These are phyloP conservation scores for Davidsoniella neocaledoniae DNA, from an alignment of 2,329 filamentous ascomycete genomes.

Conservation along the genomic window DNA sequence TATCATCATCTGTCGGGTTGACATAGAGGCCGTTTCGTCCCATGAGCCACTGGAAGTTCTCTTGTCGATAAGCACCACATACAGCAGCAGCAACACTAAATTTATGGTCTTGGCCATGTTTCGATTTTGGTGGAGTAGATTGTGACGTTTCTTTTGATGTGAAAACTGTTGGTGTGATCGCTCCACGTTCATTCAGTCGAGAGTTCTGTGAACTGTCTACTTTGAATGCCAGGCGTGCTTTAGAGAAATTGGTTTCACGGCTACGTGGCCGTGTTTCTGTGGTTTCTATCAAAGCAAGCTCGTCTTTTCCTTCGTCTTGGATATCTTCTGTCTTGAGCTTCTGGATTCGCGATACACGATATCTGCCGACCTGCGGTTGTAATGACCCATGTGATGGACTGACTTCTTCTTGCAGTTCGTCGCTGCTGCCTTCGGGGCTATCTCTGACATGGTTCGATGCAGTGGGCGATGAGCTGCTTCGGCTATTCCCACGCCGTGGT, in stretches of 20 bases:
- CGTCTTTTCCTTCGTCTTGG: neutral
- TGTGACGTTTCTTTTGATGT: neutral
- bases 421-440: neutral
- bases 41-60: slow-evolving; percentile 7
- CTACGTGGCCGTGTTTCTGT: neutral
- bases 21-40: too few species aligned
- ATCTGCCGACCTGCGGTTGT: too few species aligned
- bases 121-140: neutral
- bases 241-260: neutral
- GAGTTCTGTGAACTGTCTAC: too few species aligned
- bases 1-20: too few species aligned
- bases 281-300: slow-evolving; percentile 1
- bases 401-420: neutral
- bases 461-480: too few species aligned
- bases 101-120: neutral
- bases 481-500: too few species aligned
- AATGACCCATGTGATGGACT: neutral
- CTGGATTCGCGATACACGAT: too few species aligned
- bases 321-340: neutral
- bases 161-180: neutral
- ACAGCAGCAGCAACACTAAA: slow-evolving; percentile 7
- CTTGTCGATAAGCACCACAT: slow-evolving; percentile 1
- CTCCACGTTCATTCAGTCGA: neutral
- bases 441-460: too few species aligned
- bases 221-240: neutral